phyloP scores from a whole-genome alignment of 129 eudicot genomes.

The Smallanthus sonchifolius region DNA sequence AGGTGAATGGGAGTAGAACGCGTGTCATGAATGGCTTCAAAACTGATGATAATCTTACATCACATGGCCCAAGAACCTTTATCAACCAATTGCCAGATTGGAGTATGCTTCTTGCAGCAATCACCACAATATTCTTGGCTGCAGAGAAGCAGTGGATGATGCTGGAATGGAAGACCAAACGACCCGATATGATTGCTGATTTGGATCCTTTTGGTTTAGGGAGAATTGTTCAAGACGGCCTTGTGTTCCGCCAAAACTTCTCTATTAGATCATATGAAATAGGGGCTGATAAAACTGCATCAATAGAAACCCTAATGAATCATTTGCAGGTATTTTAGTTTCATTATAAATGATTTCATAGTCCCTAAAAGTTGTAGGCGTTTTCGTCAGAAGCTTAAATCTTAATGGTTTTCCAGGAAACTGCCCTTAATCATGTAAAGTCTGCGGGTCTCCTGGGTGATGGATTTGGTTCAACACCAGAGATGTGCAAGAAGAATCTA shows the following conservation, averaged over 20 bases:
- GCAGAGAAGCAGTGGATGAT: constrained; percentile 22
- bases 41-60: constrained; percentile 5
- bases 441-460: constrained; percentile 11
- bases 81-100: constrained; percentile 16
- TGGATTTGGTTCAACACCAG: constrained; percentile 17
- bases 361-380: neutral
- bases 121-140: constrained; percentile 14
- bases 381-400: neutral
- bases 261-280: constrained; percentile 22
- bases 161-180: constrained; percentile 18
- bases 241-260: constrained; percentile 8
- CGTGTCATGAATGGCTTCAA: constrained; percentile 1
- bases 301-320: constrained; percentile 15
- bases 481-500: constrained; percentile 1
- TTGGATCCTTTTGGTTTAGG: constrained; percentile 19
- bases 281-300: constrained; percentile 17
- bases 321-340: constrained; percentile 9
- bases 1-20: constrained; percentile 12
- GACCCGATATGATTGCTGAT: constrained; percentile 17
- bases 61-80: constrained; percentile 14
- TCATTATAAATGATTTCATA: neutral
- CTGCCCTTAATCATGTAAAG: constrained; percentile 6
- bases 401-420: neutral
- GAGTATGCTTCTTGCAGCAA: constrained; percentile 21
- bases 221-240: constrained; percentile 13